Percentiles rank a stretch among this genome's conserved stretches.
Evolutionary conservation across 2,329 filamentous ascomycete genomes (phyloP).

Genomic region (Curvularia eragrostidis): DNA sequence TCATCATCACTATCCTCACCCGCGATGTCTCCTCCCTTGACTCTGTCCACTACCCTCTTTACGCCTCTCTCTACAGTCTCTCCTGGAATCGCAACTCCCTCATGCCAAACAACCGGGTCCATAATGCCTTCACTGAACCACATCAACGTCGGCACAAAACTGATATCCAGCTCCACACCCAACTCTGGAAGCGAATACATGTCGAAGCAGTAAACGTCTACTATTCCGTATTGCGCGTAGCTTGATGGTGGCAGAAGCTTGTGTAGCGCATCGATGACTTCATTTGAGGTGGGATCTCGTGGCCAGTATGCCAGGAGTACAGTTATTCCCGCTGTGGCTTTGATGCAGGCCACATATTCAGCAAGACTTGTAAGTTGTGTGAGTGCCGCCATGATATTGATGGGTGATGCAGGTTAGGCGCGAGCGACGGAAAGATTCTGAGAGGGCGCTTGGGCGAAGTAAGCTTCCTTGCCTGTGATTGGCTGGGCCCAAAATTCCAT

Average conservation of each 20-base stretch:
- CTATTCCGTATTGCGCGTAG: constrained; percentile 20
- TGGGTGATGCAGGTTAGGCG: constrained; percentile 1
- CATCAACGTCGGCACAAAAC: constrained; percentile 35
- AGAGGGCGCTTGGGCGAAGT: not conserved
- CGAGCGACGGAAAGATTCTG: constrained; percentile 1
- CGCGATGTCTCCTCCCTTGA: constrained; percentile 36
- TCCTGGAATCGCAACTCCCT: constrained; percentile 30
- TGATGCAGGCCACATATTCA: constrained; percentile 27
- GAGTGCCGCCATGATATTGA: constrained; percentile 17
- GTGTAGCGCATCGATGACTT: constrained; percentile 21
- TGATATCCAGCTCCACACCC: constrained; percentile 27
- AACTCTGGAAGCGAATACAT: constrained; percentile 34
- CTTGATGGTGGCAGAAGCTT: constrained; percentile 24
- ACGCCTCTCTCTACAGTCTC: constrained; percentile 35
- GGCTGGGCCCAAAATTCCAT: not conserved
- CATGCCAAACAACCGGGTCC: constrained; percentile 36
- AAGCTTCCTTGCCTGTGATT: not conserved
- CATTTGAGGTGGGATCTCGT: constrained; percentile 26
- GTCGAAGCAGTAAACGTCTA: constrained; percentile 33
- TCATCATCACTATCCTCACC: constrained; percentile 30
- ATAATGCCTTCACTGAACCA: constrained; percentile 33
- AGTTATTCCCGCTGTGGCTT: constrained; percentile 27
- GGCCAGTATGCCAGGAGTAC: constrained; percentile 34
- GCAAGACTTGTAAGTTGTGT: constrained; percentile 24
- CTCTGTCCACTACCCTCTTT: constrained; percentile 32